Percentiles rank a stretch among this genome's conserved stretches.
These are phyloP conservation scores for Lodderomyces metapsilosis DNA, from an alignment of 1,139 yeast species.

Conservation along the genomic window DNA sequence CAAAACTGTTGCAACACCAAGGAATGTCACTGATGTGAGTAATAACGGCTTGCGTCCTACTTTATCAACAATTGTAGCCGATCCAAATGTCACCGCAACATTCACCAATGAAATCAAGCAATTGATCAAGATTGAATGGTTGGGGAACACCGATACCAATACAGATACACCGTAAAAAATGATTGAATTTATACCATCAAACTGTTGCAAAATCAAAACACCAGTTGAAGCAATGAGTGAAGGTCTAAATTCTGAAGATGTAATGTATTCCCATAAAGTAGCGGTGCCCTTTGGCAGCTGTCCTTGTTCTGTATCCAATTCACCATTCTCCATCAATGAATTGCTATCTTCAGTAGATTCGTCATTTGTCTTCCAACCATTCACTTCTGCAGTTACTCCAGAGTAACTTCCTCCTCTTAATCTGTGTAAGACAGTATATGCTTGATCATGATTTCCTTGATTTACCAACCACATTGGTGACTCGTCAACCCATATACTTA, in stretches of 20 bases:
- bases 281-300: slow-evolving; percentile 13
- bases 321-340: slow-evolving; percentile 18
- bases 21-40: slow-evolving; percentile 59
- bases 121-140: slow-evolving; percentile 66
- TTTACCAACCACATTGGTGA: slow-evolving; percentile 79
- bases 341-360: slow-evolving; percentile 9
- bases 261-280: slow-evolving; percentile 44
- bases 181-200: slow-evolving; percentile 89
- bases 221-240: slow-evolving; percentile 70
- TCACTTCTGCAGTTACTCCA: slow-evolving; percentile 36
- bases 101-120: slow-evolving; percentile 73
- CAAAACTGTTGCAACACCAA: slow-evolving; percentile 64
- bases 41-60: slow-evolving; percentile 77
- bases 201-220: slow-evolving; percentile 82
- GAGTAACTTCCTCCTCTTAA: slow-evolving; percentile 44
- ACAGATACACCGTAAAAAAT: slow-evolving; percentile 90
- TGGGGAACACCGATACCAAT: slow-evolving; percentile 65
- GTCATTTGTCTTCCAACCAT: slow-evolving; percentile 28
- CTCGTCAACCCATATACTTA: slow-evolving; percentile 55
- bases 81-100: slow-evolving; percentile 64
- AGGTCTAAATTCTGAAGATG: slow-evolving; percentile 48
- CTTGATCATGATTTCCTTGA: slow-evolving; percentile 32
- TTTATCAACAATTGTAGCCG: slow-evolving; percentile 72
- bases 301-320: slow-evolving; percentile 1
- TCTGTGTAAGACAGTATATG: slow-evolving; percentile 35